Base-by-base conservation (phyloP, 208 protist genomes). In the Trypanosoma theileri region DNA sequence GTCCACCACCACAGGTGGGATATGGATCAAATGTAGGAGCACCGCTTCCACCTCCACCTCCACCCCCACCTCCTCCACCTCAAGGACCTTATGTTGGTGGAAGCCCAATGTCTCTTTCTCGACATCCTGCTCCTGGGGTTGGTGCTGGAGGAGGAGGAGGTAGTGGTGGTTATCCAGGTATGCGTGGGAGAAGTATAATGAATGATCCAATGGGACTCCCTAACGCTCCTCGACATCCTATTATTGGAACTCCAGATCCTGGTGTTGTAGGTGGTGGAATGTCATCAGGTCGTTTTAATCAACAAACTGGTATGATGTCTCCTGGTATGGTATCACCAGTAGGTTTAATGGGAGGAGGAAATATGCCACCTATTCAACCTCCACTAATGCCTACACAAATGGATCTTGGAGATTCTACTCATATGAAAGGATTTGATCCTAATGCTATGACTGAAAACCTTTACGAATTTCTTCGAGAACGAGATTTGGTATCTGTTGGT, bases 391-490 rank as follows among this genome's bases (percentile, higher is more conserved):
- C 59, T 24, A 50, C 69, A 31, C 44, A 48, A 13, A 42, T 41
- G 6, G 44, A 51, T 58, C 44, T 61, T n/a, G 44, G 10, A 24
- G 69, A 67, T 17, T 12, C 60, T 31, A 46, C 51, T 41, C n/a
- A 52, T 64, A 41, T 56, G 35, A 60, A 73, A 3, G 19, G 24
- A 21, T 41, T 4, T 22, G 60, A 21, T 67, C 42, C 50, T 54
- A 51, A 22, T 58, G 24, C 14, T 1, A 22, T 44, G 14, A 62
- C 24, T 12, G 59, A 73, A 52, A 59, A 28, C 22, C 66, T 91
- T 56, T 86, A 84, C 73, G 71, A 82, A 54, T 89, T 93, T 56
- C 71, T 93, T 28, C 73, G 77, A 57, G 80, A 83, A 59, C 81
- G 77, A 31, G 73, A 73, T 26, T 73, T 93, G 46, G 78, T 86